Conservation (phyloP, 345 rosid species). For the Citrus australasica region DNA sequence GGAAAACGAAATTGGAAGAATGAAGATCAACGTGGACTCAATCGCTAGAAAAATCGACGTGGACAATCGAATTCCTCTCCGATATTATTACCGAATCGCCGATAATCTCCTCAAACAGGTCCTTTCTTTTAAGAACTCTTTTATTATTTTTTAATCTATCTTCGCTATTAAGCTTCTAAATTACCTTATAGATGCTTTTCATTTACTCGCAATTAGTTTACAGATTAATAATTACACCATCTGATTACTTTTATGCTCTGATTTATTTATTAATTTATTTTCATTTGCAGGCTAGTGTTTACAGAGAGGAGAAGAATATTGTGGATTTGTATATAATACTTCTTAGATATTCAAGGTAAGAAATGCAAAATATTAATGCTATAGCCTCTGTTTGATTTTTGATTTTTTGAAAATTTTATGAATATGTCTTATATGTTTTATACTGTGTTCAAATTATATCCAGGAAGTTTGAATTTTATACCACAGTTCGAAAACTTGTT, state of each 20-base stretch:
- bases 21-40: slow-evolving; percentile 67
- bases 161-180: background rate
- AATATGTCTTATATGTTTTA: background rate
- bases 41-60: slow-evolving; percentile 68
- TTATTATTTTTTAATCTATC: background rate
- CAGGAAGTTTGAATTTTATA: background rate
- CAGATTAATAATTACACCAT: background rate
- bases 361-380: background rate
- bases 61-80: slow-evolving; percentile 80
- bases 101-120: slow-evolving; percentile 95
- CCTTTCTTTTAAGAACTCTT: background rate
- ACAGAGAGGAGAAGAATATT: slow-evolving; percentile 79
- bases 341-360: slow-evolving; percentile 83
- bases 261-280: background rate
- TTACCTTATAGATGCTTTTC: background rate
- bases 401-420: background rate
- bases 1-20: slow-evolving; percentile 15
- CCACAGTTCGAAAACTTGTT: background rate
- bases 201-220: background rate
- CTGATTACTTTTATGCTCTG: background rate
- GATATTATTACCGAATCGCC: slow-evolving; percentile 78
- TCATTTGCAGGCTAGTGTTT: slow-evolving; percentile 59
- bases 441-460: background rate
- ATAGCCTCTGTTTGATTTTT: background rate
- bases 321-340: slow-evolving; percentile 91